phyloP scores from a whole-genome alignment of 164 flowering plant species.

The Sedum album region DNA sequence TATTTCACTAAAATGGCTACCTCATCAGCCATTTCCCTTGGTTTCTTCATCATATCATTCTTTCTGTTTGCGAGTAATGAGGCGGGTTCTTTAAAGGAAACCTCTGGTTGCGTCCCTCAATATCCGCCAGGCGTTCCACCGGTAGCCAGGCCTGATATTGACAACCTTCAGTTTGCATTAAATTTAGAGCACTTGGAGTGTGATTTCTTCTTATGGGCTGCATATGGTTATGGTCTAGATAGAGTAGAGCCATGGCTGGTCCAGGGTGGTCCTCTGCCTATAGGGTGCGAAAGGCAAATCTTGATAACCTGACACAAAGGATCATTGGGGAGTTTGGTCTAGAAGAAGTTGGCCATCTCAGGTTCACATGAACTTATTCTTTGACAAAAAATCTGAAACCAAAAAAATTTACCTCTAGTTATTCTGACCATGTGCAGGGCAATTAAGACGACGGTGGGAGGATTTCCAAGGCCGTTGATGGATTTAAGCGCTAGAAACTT shows the following conservation, averaged over 20 bases:
- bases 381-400: background rate
- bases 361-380: too few relatives aligned
- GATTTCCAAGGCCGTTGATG: too few relatives aligned
- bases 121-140: conserved; percentile 12
- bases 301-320: too few relatives aligned
- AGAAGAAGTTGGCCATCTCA: too few relatives aligned
- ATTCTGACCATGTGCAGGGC: conserved; percentile 26
- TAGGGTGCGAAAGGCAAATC: conserved; percentile 41
- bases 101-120: conserved; percentile 9
- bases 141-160: conserved; percentile 19
- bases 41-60: background rate
- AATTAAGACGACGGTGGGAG: conserved; percentile 29
- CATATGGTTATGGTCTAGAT: conserved; percentile 42
- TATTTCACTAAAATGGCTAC: background rate
- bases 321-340: conserved; percentile 32
- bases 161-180: conserved; percentile 27
- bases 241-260: too few relatives aligned
- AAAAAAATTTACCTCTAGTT: background rate
- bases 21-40: background rate
- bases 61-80: background rate
- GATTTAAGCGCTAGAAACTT: too few relatives aligned
- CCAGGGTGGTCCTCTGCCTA: conserved; percentile 41
- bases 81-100: background rate
- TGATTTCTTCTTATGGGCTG: conserved; percentile 35
- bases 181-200: too few relatives aligned